These are phyloP conservation scores for Hermanozyma aechmeae DNA, from an alignment of 805 yeast species.

Conservation along the genomic window DNA sequence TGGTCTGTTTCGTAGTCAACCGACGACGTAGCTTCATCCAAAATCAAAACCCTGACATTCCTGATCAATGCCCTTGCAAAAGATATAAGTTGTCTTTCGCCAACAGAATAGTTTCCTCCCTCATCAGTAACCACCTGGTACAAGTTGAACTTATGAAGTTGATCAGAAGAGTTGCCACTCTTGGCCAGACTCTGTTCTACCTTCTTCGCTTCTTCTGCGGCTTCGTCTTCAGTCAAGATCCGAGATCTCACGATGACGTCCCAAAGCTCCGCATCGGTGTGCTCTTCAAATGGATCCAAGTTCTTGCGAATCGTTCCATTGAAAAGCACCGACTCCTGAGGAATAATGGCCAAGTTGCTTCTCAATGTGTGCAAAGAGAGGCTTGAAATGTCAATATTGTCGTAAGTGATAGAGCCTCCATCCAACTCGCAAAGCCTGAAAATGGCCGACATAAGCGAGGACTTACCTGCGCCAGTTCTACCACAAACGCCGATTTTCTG, in stretches of 20 bases:
- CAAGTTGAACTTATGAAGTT: conserved; percentile 37
- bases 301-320: not conserved
- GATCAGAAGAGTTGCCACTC: too few relatives aligned
- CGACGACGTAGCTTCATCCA: conserved; percentile 77
- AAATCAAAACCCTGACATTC: conserved; percentile 62
- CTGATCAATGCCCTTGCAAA: conserved; percentile 77
- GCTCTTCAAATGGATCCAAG: not conserved
- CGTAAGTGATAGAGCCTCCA: not conserved
- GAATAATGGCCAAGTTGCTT: not conserved
- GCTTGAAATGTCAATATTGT: not conserved
- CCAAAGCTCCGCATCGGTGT: not conserved
- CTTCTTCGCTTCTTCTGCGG: too few relatives aligned
- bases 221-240: not conserved
- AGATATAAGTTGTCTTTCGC: conserved; percentile 72
- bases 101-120: conserved; percentile 64
- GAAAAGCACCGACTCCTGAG: not conserved
- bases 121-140: conserved; percentile 50
- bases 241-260: not conserved
- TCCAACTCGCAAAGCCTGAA: not conserved
- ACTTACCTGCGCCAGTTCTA: not conserved
- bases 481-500: not conserved
- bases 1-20: conserved; percentile 85
- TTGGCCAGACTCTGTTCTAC: too few relatives aligned
- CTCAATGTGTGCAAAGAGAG: not conserved
- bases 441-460: not conserved